Evolutionary conservation across 352 stramenopile species (phyloP).

Genomic region (Phytopythium kandeliae): DNA sequence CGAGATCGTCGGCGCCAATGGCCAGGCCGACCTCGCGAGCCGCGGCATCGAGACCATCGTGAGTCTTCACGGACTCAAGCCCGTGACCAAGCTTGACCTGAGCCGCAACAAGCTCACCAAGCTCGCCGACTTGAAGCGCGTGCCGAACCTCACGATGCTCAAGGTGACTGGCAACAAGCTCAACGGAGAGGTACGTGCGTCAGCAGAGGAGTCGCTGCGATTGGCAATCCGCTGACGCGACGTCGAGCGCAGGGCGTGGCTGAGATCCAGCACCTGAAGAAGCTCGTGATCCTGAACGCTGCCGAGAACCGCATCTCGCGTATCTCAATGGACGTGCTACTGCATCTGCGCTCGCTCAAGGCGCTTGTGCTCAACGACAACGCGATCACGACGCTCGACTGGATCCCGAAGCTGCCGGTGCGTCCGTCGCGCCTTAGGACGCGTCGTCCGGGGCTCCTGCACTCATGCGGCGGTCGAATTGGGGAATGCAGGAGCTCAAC

Average conservation of each 20-base stretch:
- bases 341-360: constrained; percentile 64
- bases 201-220: background rate
- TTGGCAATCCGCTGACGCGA: no score
- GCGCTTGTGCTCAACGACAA: constrained; percentile 85
- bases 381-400: constrained; percentile 75
- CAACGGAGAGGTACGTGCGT: constrained; percentile 38
- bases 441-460: no score
- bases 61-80: constrained; percentile 56
- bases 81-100: constrained; percentile 67
- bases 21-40: constrained; percentile 50
- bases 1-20: constrained; percentile 44
- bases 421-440: constrained; percentile 1
- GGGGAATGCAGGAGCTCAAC: constrained; percentile 53
- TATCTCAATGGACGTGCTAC: constrained; percentile 62
- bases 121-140: constrained; percentile 57
- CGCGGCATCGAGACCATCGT: constrained; percentile 81
- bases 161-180: constrained; percentile 78
- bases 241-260: constrained; percentile 32
- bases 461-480: no score
- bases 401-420: constrained; percentile 65
- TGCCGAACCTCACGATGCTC: constrained; percentile 65
- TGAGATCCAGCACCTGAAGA: constrained; percentile 70
- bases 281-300: constrained; percentile 75
- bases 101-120: constrained; percentile 86
- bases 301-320: constrained; percentile 72